Base-by-base conservation (phyloP, 352 stramenopile genomes). In the Phytophthora ramorum region DNA sequence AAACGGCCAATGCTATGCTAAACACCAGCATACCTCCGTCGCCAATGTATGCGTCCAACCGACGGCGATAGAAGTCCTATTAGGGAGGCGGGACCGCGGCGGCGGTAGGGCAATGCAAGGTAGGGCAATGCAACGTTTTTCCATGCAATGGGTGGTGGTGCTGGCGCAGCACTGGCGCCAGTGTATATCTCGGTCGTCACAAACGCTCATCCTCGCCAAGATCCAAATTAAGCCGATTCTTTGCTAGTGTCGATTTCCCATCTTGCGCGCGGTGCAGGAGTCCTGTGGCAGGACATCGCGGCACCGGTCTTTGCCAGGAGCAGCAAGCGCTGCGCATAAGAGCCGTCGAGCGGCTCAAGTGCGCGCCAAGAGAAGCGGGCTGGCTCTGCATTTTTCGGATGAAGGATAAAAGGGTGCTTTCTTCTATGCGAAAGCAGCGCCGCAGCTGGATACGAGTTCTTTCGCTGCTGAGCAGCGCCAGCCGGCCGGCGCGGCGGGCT, bases 311-410 rank as follows among this genome's bases (percentile, higher is more conserved):
- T 38, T 73, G 64, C 37, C 43, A 47, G 19, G 16, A 44, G 30
- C 58, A 66, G 56, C 58, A 68, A 66, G 44, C 63, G n/a, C 20
- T 10, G 17, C 22, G 35, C 54, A 70, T 44, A 66, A 74, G 53
- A 74, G 60, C 53, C 60, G 60, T 34, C 43, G 34, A 57, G 30
- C 46, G 20, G 41, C 61, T 63, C 49, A 71, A 71, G 37, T 54
- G 51, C 6, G 10, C 9, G 38, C 50, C 58, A 72, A 68, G 58
- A 72, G 58, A 66, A 51, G 35, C 61, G 46, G 9, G 22, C 44
- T 20, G 20, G 20, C n/a, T 41, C 44, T 4, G 44, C 44, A 20
- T 41, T 17, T 41, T 41, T 41, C 32, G 4, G 12, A 24, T 24
- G 32, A 10, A 50, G 4, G 45, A 22, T 16, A 45, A 55, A 60